Conservation (phyloP, 2,329 filamentous ascomycete species). For the Arthrobotrys sphaeroides region DNA sequence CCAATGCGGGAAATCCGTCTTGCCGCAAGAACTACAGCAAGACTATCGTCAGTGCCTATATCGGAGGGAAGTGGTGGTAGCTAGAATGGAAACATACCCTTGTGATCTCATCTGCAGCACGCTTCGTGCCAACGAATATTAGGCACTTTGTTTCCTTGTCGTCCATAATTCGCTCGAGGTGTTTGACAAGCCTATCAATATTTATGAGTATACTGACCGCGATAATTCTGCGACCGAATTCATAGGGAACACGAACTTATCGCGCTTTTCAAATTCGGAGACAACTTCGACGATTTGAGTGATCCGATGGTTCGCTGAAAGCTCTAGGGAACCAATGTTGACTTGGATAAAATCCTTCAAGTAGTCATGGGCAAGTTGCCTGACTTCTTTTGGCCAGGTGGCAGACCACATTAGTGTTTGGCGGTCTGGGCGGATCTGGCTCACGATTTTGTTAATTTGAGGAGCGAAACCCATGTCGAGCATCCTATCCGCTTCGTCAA, state of each 20-base stretch:
- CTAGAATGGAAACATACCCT: slow-evolving; percentile 43
- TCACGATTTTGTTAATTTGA: slow-evolving; percentile 95
- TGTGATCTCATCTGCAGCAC: slow-evolving; percentile 90
- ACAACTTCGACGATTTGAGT: slow-evolving; percentile 91
- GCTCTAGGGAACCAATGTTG: slow-evolving; percentile 94
- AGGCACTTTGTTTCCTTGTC: slow-evolving; percentile 94
- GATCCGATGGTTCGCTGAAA: slow-evolving; percentile 98
- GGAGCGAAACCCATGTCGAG: slow-evolving; percentile 99
- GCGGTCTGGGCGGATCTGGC: slow-evolving; percentile 87
- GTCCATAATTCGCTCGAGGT: slow-evolving; percentile 97
- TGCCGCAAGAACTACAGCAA: slow-evolving; percentile 57
- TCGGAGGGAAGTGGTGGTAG: too few species aligned
- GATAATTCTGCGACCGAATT: neutral
- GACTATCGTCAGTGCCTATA: slow-evolving; percentile 74
- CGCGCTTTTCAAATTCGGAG: slow-evolving; percentile 92
- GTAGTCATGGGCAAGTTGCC: slow-evolving; percentile 89
- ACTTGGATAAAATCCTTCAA: slow-evolving; percentile 96
- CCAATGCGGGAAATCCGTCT: slow-evolving; percentile 90
- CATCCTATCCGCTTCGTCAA: slow-evolving; percentile 98
- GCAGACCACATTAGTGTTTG: slow-evolving; percentile 97
- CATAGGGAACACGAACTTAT: slow-evolving; percentile 71
- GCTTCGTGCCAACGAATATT: slow-evolving; percentile 93
- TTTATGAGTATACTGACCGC: slow-evolving; percentile 66
- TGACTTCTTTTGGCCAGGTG: slow-evolving; percentile 93
- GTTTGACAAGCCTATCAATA: slow-evolving; percentile 81